These are phyloP conservation scores for Bonia amplexicaulis DNA, from an alignment of 176 grass and related monocot species.

Conservation along the genomic window DNA sequence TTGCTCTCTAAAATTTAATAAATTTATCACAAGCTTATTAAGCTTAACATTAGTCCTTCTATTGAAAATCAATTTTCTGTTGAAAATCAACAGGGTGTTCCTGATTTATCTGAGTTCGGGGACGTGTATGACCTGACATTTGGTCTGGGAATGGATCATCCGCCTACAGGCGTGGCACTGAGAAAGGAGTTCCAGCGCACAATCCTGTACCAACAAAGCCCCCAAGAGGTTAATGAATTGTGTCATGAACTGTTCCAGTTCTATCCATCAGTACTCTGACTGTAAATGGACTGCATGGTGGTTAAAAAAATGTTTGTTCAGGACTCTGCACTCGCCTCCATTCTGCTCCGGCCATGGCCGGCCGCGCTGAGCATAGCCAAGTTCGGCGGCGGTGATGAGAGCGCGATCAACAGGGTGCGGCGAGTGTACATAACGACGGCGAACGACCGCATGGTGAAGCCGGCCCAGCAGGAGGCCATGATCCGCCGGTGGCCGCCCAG, in stretches of 20 bases:
- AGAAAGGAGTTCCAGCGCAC: constrained; percentile 29
- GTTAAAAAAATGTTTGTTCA: neutral
- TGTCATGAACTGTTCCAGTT: neutral
- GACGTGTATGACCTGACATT: constrained; percentile 34
- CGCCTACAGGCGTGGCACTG: constrained; percentile 31
- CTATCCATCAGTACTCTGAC: neutral
- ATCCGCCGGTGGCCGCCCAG: constrained; percentile 38
- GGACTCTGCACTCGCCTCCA: constrained; percentile 41
- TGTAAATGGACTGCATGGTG: neutral
- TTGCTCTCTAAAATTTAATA: no score
- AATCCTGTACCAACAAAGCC: constrained; percentile 31
- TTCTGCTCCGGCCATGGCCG: constrained; percentile 46
- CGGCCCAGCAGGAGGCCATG: constrained; percentile 53
- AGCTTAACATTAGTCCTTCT: no score
- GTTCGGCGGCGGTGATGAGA: neutral
- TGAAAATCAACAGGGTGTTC: constrained; percentile 30
- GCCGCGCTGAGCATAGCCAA: neutral
- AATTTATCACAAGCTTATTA: neutral
- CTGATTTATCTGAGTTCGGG: constrained; percentile 42
- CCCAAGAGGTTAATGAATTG: constrained; percentile 31
- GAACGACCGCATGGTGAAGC: constrained; percentile 37
- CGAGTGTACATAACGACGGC: constrained; percentile 39
- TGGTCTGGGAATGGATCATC: constrained; percentile 2
- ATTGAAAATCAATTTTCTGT: no score
- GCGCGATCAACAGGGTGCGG: neutral